phyloP scores from a whole-genome alignment of 495 filamentous ascomycete genomes.

The Trichoderma orchidacearum region DNA sequence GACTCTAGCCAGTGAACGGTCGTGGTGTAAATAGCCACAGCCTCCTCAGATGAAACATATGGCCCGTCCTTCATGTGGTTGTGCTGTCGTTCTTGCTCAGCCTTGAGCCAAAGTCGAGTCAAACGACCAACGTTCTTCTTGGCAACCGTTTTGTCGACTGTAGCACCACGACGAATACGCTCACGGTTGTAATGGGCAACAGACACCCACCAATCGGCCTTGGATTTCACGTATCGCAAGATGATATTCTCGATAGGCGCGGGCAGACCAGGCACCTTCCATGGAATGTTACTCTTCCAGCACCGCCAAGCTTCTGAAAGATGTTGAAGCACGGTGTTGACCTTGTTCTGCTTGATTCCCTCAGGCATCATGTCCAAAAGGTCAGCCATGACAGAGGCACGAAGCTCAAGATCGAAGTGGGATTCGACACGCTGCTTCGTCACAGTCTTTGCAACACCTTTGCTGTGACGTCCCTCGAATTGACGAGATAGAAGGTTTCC shows the following conservation, averaged over 20 bases:
- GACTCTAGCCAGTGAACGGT: slow-evolving; percentile 99
- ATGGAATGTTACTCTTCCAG: slow-evolving; percentile 99
- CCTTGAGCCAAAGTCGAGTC: slow-evolving; percentile 93
- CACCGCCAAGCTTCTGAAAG: slow-evolving; percentile 96
- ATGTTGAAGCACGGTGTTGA: slow-evolving; percentile 96
- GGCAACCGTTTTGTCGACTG: slow-evolving; percentile 96
- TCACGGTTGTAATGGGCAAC: slow-evolving; percentile 98
- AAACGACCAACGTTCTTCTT: slow-evolving; percentile 98
- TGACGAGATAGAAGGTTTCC: slow-evolving; percentile 94
- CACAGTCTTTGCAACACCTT: slow-evolving; percentile 97
- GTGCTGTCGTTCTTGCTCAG: slow-evolving; percentile 96
- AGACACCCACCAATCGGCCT: slow-evolving; percentile 99
- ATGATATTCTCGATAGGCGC: slow-evolving; percentile 98
- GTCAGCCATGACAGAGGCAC: slow-evolving; percentile 97
- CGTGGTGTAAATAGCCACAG: slow-evolving; percentile 96
- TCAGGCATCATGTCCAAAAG: slow-evolving; percentile 99
- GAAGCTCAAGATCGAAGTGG: slow-evolving; percentile 94
- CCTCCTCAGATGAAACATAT: slow-evolving; percentile 96
- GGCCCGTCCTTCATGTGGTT: slow-evolving; percentile 99
- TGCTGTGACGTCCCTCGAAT: slow-evolving; percentile 97
- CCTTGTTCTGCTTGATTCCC: slow-evolving; percentile 98
- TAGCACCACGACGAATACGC: slow-evolving; percentile 87
- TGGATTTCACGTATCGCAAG: slow-evolving; percentile 93
- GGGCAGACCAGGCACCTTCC: slow-evolving; percentile 94
- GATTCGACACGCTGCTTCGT: slow-evolving; percentile 99